These are phyloP conservation scores for Aspergillus mulundensis DNA, from an alignment of 495 filamentous ascomycete genomes.

Conservation along the genomic window DNA sequence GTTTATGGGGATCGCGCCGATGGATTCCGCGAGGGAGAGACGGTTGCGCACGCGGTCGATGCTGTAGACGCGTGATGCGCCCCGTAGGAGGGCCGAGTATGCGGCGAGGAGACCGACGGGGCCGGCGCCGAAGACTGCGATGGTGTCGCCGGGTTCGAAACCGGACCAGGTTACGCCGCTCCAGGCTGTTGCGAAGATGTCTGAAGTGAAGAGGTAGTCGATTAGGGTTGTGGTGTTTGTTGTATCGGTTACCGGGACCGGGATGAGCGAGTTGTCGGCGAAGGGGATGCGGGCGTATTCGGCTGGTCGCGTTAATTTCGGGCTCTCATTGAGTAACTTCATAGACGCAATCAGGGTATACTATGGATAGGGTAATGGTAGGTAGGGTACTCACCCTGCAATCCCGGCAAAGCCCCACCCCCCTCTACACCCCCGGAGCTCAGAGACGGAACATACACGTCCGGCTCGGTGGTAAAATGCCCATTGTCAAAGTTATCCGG, in stretches of 20 bases:
- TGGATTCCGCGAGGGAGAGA: constrained; percentile 7
- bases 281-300: neutral
- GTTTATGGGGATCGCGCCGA: constrained; percentile 17
- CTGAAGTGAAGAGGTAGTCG: constrained; percentile 7
- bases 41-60: constrained; percentile 13
- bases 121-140: no score
- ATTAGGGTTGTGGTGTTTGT: neutral
- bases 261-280: constrained; percentile 6
- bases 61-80: constrained; percentile 24
- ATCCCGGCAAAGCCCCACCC: neutral
- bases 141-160: no score
- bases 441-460: neutral
- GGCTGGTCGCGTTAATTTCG: no score
- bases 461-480: neutral
- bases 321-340: no score
- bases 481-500: constrained; percentile 10
- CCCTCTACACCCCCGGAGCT: neutral
- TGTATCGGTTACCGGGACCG: neutral
- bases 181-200: constrained; percentile 11
- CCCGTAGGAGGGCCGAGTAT: constrained; percentile 47
- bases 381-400: constrained; percentile 1
- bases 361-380: neutral
- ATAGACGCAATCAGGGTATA: no score
- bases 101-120: constrained; percentile 48
- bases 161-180: neutral